Evolutionary conservation across 1,139 yeast species (phyloP).

Genomic region (Geotrichum restrictum): DNA sequence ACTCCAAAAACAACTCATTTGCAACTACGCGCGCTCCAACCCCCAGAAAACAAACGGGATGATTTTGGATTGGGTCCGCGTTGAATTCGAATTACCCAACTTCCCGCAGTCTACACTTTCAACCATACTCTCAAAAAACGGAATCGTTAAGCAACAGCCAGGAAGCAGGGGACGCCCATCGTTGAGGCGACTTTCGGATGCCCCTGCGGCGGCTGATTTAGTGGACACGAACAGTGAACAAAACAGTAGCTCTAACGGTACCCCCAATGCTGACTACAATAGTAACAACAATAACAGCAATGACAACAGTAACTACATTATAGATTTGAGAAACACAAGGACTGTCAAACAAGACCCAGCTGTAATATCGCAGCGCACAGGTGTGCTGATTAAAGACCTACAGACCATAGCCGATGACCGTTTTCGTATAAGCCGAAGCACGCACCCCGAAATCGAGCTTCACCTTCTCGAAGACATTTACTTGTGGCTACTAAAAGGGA

Average conservation of each 20-base stretch:
- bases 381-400: neutral
- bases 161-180: neutral
- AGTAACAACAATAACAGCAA: too few relatives aligned
- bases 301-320: neutral
- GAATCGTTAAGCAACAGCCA: neutral
- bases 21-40: neutral
- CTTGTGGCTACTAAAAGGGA: neutral
- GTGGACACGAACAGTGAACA: too few relatives aligned
- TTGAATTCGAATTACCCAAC: neutral
- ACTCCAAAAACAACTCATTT: neutral
- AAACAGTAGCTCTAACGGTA: too few relatives aligned
- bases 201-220: too few relatives aligned
- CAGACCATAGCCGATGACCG: conserved; percentile 1
- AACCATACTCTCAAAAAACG: neutral
- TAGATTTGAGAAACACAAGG: neutral
- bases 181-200: neutral
- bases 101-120: neutral
- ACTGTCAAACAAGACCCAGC: neutral
- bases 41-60: neutral
- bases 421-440: neutral
- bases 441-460: neutral
- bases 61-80: neutral
- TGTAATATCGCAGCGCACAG: neutral
- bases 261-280: too few relatives aligned
- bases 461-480: neutral